Evolutionary conservation across 2,329 filamentous ascomycete species (phyloP).

Genomic region (Sporothrix dimorphospora): DNA sequence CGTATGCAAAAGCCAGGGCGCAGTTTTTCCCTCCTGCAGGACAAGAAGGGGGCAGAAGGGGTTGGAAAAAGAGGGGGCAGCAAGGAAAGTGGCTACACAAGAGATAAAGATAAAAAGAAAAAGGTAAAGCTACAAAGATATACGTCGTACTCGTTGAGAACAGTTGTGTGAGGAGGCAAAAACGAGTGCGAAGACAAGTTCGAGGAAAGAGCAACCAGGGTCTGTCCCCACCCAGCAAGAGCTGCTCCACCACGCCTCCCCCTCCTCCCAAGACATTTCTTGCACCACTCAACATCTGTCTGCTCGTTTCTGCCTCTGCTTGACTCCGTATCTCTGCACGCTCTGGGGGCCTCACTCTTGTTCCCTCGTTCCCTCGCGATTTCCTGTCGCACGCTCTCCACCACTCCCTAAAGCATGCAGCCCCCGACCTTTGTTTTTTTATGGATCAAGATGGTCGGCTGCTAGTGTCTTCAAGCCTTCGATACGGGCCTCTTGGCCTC

Average conservation of each 20-base stretch:
- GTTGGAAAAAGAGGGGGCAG: slow-evolving; percentile 10
- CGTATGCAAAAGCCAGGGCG: slow-evolving; percentile 44
- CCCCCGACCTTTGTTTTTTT: background rate
- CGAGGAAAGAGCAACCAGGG: slow-evolving; percentile 13
- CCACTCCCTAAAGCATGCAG: slow-evolving; percentile 5
- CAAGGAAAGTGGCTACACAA: slow-evolving; percentile 10
- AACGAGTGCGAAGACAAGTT: background rate
- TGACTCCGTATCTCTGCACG: background rate
- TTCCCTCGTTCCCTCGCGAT: background rate
- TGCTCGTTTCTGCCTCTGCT: background rate
- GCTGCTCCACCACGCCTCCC: slow-evolving; percentile 5
- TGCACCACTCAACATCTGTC: slow-evolving; percentile 9
- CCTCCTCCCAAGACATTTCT: background rate
- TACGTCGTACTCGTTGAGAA: too few species aligned
- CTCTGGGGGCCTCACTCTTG: background rate
- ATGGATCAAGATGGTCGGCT: slow-evolving; percentile 8
- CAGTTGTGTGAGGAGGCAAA: background rate
- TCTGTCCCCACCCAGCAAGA: slow-evolving; percentile 21
- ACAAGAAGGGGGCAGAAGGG: background rate
- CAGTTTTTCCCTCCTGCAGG: slow-evolving; percentile 30
- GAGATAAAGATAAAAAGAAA: slow-evolving; percentile 5
- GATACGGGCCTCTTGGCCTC: background rate
- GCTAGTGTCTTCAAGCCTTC: background rate
- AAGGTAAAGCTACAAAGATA: too few species aligned
- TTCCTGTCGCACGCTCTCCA: slow-evolving; percentile 11